Conservation (phyloP, 768 basidiomycete genomes). For the Boletus rufocinnamomeus region DNA sequence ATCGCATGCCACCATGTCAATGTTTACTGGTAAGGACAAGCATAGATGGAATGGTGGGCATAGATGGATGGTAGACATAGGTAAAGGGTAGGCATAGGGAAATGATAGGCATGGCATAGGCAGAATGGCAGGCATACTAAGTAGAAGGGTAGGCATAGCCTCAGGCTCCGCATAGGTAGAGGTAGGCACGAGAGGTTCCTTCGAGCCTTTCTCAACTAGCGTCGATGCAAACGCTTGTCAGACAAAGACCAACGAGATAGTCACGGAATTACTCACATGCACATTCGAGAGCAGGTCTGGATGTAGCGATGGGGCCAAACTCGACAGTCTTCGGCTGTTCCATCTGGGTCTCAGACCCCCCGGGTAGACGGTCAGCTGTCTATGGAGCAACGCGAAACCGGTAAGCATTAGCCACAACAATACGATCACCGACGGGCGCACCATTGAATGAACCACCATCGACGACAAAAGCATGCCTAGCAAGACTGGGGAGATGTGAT, state of each 20-base stretch:
- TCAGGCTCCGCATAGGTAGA: background rate
- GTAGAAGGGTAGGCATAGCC: background rate
- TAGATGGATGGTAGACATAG: background rate
- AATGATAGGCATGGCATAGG: too few relatives aligned
- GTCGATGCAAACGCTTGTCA: slow-evolving; percentile 5
- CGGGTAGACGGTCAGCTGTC: slow-evolving; percentile 5
- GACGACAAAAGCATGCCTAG: background rate
- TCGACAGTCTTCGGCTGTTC: background rate
- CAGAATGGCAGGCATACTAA: background rate
- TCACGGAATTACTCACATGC: slow-evolving; percentile 1
- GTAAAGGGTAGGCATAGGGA: too few relatives aligned
- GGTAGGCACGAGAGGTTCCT: background rate
- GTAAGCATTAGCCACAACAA: slow-evolving; percentile 1
- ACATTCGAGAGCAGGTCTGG: background rate
- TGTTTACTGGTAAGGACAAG: background rate
- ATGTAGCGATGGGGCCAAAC: background rate
- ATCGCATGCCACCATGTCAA: background rate
- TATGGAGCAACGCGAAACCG: background rate
- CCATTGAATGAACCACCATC: slow-evolving; percentile 4
- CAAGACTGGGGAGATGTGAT: background rate
- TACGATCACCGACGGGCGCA: background rate
- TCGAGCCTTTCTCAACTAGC: background rate
- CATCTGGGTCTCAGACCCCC: slow-evolving; percentile 17
- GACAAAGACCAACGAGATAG: background rate
- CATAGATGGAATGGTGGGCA: background rate